Evolutionary conservation across 2,329 filamentous ascomycete species (phyloP).

Genomic region (Fusarium multiceps): DNA sequence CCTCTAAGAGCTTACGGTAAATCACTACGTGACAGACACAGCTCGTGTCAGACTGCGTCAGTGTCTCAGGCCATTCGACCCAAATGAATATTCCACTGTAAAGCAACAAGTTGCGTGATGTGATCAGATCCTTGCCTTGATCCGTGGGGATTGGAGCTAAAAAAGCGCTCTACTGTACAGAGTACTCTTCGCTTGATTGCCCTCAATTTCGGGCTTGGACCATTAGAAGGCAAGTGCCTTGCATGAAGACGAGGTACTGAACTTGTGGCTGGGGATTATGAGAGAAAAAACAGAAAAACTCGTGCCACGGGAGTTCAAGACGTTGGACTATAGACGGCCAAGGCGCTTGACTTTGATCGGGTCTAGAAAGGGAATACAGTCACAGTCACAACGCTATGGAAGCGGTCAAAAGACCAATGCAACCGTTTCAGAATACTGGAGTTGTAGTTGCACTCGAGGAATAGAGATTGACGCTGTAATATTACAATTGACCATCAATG

Average conservation of each 20-base stretch:
- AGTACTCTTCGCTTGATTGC: neutral
- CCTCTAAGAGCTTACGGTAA: neutral
- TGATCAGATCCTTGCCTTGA: neutral
- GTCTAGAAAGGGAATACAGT: neutral
- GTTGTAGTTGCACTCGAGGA: conserved; percentile 6
- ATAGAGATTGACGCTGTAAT: conserved; percentile 6
- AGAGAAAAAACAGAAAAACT: neutral
- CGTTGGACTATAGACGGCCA: neutral
- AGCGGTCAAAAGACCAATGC: conserved; percentile 3
- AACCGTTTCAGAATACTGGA: neutral
- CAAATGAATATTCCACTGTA: neutral
- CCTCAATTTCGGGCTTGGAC: conserved; percentile 36
- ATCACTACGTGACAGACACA: conserved; percentile 12
- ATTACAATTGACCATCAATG: neutral
- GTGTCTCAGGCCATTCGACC: conserved; percentile 12
- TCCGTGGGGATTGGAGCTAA: conserved; percentile 1
- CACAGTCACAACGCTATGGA: neutral
- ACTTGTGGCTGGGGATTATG: conserved; percentile 9
- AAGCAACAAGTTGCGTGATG: conserved; percentile 25
- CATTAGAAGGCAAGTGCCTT: conserved; percentile 10
- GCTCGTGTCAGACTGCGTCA: conserved; percentile 18
- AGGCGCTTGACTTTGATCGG: conserved; percentile 1
- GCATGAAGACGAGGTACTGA: conserved; percentile 16
- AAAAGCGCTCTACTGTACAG: neutral
- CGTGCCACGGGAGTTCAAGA: neutral